phyloP scores from a whole-genome alignment of 768 basidiomycete species.

The Glaciozyma antarctica region DNA sequence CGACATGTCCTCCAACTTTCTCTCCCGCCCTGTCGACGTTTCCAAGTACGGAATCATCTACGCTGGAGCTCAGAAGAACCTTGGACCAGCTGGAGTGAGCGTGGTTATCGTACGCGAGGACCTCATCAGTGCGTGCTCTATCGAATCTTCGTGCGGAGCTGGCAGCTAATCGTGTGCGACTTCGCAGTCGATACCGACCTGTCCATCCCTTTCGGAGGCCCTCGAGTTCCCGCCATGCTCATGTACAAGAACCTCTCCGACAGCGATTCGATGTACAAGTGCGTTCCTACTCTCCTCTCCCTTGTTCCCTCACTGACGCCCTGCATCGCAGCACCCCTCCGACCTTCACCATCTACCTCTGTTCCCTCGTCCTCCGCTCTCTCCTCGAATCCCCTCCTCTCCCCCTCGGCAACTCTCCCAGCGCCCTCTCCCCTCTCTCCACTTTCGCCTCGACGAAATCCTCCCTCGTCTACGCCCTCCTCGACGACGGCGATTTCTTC shows the following conservation, averaged over 20 bases:
- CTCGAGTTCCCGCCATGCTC: conserved; percentile 65
- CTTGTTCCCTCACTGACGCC: not conserved
- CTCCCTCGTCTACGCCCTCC: conserved; percentile 60
- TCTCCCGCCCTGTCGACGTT: conserved; percentile 70
- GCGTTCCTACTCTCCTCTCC: not conserved
- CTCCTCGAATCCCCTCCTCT: conserved; percentile 37
- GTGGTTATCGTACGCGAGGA: conserved; percentile 91
- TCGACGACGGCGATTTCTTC: conserved; percentile 47
- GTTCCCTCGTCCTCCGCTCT: conserved; percentile 69
- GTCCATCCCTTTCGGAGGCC: conserved; percentile 60
- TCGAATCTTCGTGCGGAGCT: not conserved
- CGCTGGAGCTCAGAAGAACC: conserved; percentile 96
- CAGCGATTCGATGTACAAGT: conserved; percentile 46
- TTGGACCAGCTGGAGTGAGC: conserved; percentile 87
- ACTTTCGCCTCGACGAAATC: conserved; percentile 50
- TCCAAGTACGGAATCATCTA: conserved; percentile 82
- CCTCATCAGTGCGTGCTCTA: conserved; percentile 54
- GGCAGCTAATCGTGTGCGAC: not conserved
- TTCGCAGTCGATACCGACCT: conserved; percentile 56
- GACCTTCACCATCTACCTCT: conserved; percentile 80
- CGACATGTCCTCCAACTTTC: conserved; percentile 94
- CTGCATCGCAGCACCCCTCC: conserved; percentile 66
- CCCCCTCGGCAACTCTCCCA: conserved; percentile 12
- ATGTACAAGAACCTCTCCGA: conserved; percentile 76
- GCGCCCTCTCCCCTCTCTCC: conserved; percentile 20